Evolutionary conservation across 2,329 filamentous ascomycete genomes (phyloP), one percentile per base, ranked within the genome.

Genomic region (Cladosporium sp.): DNA sequence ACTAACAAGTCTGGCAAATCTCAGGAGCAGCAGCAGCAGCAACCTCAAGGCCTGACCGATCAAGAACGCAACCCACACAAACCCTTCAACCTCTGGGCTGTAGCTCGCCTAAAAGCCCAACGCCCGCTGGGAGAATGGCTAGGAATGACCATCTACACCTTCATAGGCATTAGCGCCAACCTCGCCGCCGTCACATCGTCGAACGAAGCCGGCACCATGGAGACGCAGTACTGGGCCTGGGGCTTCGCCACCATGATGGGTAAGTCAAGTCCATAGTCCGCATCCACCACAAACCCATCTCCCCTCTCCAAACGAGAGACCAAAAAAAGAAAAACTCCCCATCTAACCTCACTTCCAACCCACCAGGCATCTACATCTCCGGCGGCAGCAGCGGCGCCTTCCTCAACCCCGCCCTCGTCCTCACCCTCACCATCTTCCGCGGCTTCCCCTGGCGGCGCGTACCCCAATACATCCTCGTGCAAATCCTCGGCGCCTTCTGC

Each of bases 41-140:
- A 43, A 18, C 39, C 8, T 18, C 53, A 39, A 30, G 36, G 39
- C 7, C 43, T 23, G 5, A 58, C 49, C 7, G 32, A 56, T 11
- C 39, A 62, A 57, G 46, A 46, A 23, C 56, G 49, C 11, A 28
- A 43, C 32, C 43, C 49, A 30, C 49, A 57, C 23, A 64, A n/a
- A 14, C 68, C 70, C 5, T 72, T 71, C 66, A 80, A 68, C 68
- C 80, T 18, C n/a, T 90, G 88, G 88, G 82, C 79, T 57, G 79
- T 78, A 51, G 74, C 86, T 49, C 82, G 88, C 28, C 76, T 79
- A 16, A 71, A 77, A 43, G 79, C 85, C 49, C 83, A 84, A 68
- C 86, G 89, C 66, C 84, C 83, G 1, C 86, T 91, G 66, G 86
- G 87, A 1, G 89, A 91, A 30, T 84, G 82, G 81, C 79, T 82